Conservation (phyloP, 352 stramenopile species). For the Globisporangium solare region DNA sequence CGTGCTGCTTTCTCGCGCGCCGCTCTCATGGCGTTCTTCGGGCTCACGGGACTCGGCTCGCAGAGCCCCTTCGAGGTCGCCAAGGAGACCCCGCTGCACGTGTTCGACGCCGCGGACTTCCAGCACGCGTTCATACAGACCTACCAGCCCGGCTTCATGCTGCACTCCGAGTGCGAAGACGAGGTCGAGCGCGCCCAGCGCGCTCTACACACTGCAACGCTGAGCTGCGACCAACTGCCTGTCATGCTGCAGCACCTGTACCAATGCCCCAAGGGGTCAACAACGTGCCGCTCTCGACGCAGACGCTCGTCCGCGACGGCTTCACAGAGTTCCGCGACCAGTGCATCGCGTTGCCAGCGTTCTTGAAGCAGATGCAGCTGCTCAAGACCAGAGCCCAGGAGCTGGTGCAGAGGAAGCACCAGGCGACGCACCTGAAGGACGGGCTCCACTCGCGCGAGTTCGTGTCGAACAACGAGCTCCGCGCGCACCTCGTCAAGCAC, state of each 20-base stretch:
- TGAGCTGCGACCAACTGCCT: slow-evolving; percentile 35
- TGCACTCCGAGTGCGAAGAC: slow-evolving; percentile 59
- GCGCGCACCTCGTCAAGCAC: slow-evolving; percentile 48
- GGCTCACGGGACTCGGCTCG: slow-evolving; percentile 49
- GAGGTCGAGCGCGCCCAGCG: slow-evolving; percentile 28
- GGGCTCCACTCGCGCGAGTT: slow-evolving; percentile 37
- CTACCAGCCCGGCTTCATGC: slow-evolving; percentile 36
- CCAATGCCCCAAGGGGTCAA: slow-evolving; percentile 52
- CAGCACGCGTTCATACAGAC: slow-evolving; percentile 60
- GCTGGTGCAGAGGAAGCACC: slow-evolving; percentile 19
- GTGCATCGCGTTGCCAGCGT: slow-evolving; percentile 17
- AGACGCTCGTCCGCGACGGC: slow-evolving; percentile 20
- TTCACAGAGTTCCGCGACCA: slow-evolving; percentile 12
- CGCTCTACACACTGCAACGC: slow-evolving; percentile 22
- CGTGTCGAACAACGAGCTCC: slow-evolving; percentile 53
- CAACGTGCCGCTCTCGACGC: slow-evolving; percentile 34
- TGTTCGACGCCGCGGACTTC: slow-evolving; percentile 50
- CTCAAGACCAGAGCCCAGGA: slow-evolving; percentile 27
- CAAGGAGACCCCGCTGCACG: slow-evolving; percentile 52
- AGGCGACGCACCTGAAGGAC: slow-evolving; percentile 40
- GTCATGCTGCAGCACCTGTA: slow-evolving; percentile 44
- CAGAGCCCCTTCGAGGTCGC: slow-evolving; percentile 50
- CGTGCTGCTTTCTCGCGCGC: no score
- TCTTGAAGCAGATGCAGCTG: slow-evolving; percentile 31
- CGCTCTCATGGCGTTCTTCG: slow-evolving; percentile 55